phyloP scores from a whole-genome alignment of 2,329 filamentous ascomycete genomes.

The Arthroderma uncinatum region DNA sequence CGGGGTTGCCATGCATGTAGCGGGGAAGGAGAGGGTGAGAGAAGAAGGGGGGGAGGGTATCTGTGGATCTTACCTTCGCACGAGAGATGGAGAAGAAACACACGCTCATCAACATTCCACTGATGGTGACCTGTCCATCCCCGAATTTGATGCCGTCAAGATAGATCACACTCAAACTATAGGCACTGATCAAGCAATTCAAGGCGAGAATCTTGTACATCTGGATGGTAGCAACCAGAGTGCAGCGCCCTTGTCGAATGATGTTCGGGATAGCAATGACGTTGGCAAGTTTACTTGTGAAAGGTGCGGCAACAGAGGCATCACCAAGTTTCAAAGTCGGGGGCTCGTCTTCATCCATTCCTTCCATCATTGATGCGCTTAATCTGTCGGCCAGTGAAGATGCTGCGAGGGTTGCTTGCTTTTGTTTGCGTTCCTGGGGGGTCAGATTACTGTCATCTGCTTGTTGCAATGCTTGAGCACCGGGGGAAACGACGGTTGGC shows the following conservation, averaged over 20 bases:
- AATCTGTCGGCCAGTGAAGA: slow-evolving; percentile 75
- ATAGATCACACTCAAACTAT: slow-evolving; percentile 91
- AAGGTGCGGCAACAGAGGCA: slow-evolving; percentile 91
- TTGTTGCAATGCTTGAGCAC: slow-evolving; percentile 49
- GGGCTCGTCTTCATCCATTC: slow-evolving; percentile 79
- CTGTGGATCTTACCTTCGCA: slow-evolving; percentile 52
- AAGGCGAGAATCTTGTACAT: slow-evolving; percentile 99
- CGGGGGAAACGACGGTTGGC: slow-evolving; percentile 57
- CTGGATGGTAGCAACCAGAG: slow-evolving; percentile 93
- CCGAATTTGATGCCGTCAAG: slow-evolving; percentile 98
- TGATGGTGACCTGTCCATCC: slow-evolving; percentile 95
- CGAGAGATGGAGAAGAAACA: slow-evolving; percentile 99
- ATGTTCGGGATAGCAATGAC: slow-evolving; percentile 97
- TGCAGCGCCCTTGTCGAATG: slow-evolving; percentile 93
- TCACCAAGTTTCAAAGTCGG: slow-evolving; percentile 95
- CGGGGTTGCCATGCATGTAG: neutral
- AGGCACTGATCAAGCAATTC: slow-evolving; percentile 95
- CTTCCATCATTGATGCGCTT: slow-evolving; percentile 79
- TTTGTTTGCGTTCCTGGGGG: slow-evolving; percentile 41
- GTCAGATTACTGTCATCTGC: slow-evolving; percentile 38
- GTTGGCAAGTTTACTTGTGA: slow-evolving; percentile 94
- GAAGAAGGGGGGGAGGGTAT: slow-evolving; percentile 10
- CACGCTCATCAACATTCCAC: slow-evolving; percentile 98
- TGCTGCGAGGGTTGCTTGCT: slow-evolving; percentile 57
- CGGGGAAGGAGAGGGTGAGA: too few species aligned